Percentiles rank a stretch among this genome's conserved stretches.
These are phyloP conservation scores for Acer yangbiense DNA, from an alignment of 345 rosid species.

Conservation along the genomic window DNA sequence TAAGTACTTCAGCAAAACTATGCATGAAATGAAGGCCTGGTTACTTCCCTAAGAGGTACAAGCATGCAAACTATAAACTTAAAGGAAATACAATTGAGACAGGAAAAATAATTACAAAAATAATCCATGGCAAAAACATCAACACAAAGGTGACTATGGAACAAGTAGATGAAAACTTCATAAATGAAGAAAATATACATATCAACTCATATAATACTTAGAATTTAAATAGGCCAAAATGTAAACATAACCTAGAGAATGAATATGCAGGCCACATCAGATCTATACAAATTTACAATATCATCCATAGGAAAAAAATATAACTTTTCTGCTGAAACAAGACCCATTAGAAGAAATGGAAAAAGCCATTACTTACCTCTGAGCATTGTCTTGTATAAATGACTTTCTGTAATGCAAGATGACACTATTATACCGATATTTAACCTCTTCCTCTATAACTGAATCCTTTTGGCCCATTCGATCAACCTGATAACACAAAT, in stretches of 20 bases:
- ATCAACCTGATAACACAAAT: conserved; percentile 62
- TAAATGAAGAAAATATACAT: neutral
- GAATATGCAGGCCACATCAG: neutral
- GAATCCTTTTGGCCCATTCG: conserved; percentile 73
- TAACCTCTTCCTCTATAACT: conserved; percentile 83
- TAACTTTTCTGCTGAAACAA: neutral
- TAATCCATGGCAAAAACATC: neutral
- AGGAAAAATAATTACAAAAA: neutral
- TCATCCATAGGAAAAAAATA: neutral
- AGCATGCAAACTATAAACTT: neutral
- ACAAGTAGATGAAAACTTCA: conserved; percentile 4
- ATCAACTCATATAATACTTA: neutral
- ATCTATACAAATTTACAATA: neutral
- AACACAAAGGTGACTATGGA: neutral
- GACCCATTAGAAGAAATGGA: neutral
- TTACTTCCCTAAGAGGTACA: neutral
- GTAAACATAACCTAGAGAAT: conserved; percentile 6
- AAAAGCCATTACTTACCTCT: conserved; percentile 52
- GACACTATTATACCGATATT: conserved; percentile 72
- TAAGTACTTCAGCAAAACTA: neutral
- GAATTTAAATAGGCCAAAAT: neutral
- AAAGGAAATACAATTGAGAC: neutral
- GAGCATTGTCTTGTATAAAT: conserved; percentile 88
- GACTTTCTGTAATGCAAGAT: conserved; percentile 91
- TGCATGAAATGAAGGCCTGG: conserved; percentile 3